phyloP scores from a whole-genome alignment of 1,284 basidiomycete species.

The Macrocystidia cucumis region DNA sequence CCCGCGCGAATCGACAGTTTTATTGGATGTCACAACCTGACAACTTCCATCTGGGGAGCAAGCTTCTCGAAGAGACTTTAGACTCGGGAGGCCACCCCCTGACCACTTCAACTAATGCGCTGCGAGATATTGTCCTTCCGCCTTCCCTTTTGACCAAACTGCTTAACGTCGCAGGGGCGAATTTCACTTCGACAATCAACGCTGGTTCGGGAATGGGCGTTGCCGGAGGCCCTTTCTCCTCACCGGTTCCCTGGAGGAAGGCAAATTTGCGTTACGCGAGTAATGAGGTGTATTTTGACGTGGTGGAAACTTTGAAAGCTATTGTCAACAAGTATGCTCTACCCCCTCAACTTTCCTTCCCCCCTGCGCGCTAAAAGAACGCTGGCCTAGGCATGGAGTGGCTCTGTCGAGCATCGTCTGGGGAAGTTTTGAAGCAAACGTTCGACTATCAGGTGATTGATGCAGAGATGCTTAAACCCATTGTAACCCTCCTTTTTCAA shows the following conservation, averaged over 20 bases:
- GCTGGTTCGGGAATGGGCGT: conserved; percentile 31
- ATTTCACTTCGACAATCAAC: conserved; percentile 33
- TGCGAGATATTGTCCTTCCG: conserved; percentile 89
- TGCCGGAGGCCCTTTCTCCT: conserved; percentile 71
- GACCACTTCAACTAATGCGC: conserved; percentile 88
- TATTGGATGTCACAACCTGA: neutral
- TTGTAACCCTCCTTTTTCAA: neutral
- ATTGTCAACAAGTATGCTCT: conserved; percentile 71
- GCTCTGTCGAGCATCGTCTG: conserved; percentile 67
- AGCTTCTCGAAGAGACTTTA: conserved; percentile 94
- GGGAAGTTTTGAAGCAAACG: conserved; percentile 79
- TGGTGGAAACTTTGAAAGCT: conserved; percentile 78
- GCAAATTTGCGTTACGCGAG: conserved; percentile 78
- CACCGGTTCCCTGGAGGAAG: conserved; percentile 92
- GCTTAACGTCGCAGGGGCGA: conserved; percentile 52
- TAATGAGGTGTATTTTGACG: conserved; percentile 94
- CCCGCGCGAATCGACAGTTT: neutral
- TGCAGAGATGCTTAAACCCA: neutral
- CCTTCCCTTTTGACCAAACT: conserved; percentile 81
- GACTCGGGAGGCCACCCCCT: conserved; percentile 89
- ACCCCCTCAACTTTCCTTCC: neutral
- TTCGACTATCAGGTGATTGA: conserved; percentile 70
- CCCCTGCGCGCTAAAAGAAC: neutral
- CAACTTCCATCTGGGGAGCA: conserved; percentile 2
- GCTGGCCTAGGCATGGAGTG: conserved; percentile 56